phyloP scores from a whole-genome alignment of 148 eudicot species.

The Spergularia marina region DNA sequence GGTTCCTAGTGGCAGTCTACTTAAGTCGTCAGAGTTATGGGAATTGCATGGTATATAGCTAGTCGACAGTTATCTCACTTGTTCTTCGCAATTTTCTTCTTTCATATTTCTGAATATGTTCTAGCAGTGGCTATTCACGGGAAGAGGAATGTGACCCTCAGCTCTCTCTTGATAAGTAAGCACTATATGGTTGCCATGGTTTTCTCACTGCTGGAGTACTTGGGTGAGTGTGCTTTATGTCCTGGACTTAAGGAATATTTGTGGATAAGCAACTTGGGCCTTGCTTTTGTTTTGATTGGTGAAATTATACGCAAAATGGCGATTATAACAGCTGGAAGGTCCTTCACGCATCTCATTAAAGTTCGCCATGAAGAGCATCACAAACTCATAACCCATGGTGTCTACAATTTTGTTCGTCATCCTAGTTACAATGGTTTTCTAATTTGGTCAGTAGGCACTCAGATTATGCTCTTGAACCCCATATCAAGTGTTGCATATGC shows the following conservation, averaged over 20 bases:
- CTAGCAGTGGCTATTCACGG: constrained; percentile 72
- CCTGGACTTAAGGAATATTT: constrained; percentile 66
- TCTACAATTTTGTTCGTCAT: constrained; percentile 68
- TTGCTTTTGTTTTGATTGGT: constrained; percentile 56
- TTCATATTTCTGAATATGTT: constrained; percentile 72
- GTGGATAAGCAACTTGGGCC: constrained; percentile 75
- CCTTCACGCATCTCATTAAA: constrained; percentile 84
- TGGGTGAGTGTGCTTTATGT: constrained; percentile 52
- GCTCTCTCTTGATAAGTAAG: constrained; percentile 71
- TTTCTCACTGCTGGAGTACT: constrained; percentile 64
- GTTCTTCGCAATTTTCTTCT: constrained; percentile 61
- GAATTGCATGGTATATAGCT: constrained; percentile 10
- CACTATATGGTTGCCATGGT: constrained; percentile 71
- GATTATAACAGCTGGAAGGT: constrained; percentile 69
- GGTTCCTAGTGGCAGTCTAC: neutral
- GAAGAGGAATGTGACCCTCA: constrained; percentile 57
- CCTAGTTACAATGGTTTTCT: constrained; percentile 81
- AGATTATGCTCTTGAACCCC: constrained; percentile 82
- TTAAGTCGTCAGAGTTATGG: constrained; percentile 20
- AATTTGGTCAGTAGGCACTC: constrained; percentile 91
- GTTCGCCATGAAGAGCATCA: constrained; percentile 67
- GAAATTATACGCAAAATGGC: constrained; percentile 73
- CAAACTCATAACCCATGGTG: constrained; percentile 62
- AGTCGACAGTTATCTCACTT: constrained; percentile 53
- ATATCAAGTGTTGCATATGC: constrained; percentile 61